A percentile compares a stretch with the other conserved stretches of the same genome.
Evolutionary conservation across 2,329 filamentous ascomycete species (phyloP).

Genomic region (Neocucurbitaria cava): DNA sequence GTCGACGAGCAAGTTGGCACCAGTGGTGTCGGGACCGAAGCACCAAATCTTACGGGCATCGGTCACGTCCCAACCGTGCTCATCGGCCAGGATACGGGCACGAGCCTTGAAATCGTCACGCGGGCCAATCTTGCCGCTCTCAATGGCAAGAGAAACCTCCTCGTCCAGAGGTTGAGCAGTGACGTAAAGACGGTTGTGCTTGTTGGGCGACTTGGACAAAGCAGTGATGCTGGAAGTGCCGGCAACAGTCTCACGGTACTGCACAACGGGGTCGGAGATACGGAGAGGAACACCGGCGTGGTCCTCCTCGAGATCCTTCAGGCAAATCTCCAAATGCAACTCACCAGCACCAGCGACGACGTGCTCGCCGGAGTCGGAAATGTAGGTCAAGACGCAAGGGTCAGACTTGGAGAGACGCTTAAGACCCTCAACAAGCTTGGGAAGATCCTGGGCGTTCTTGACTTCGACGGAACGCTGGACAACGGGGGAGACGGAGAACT

Average conservation of each 20-base stretch:
- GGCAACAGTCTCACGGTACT: conserved; percentile 96
- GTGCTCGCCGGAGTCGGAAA: conserved; percentile 95
- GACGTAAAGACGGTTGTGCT: conserved; percentile 99
- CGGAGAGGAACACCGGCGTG: conserved; percentile 98
- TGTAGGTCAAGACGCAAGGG: conserved; percentile 92
- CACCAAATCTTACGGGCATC: conserved; percentile 99
- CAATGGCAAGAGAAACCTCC: conserved; percentile 90
- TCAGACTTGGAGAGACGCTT: conserved; percentile 99
- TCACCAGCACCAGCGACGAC: conserved; percentile 99
- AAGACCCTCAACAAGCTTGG: conserved; percentile 99
- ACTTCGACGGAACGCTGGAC: conserved; percentile 98
- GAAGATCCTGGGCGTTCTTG: conserved; percentile 99
- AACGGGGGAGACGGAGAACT: conserved; percentile 99
- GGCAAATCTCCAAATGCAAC: conserved; percentile 99
- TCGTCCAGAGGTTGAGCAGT: conserved; percentile 88
- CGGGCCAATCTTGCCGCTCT: conserved; percentile 87
- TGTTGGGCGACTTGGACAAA: conserved; percentile 99
- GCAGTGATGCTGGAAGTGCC: conserved; percentile 90
- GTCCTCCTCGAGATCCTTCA: conserved; percentile 99
- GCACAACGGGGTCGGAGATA: conserved; percentile 97
- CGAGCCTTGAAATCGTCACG: conserved; percentile 99
- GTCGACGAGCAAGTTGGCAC: conserved; percentile 98
- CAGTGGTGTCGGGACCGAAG: conserved; percentile 97
- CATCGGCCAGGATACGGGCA: conserved; percentile 94
- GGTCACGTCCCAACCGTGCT: conserved; percentile 98